Base-by-base conservation (phyloP, 495 filamentous ascomycete species). In the Aspergillus sparsus region DNA sequence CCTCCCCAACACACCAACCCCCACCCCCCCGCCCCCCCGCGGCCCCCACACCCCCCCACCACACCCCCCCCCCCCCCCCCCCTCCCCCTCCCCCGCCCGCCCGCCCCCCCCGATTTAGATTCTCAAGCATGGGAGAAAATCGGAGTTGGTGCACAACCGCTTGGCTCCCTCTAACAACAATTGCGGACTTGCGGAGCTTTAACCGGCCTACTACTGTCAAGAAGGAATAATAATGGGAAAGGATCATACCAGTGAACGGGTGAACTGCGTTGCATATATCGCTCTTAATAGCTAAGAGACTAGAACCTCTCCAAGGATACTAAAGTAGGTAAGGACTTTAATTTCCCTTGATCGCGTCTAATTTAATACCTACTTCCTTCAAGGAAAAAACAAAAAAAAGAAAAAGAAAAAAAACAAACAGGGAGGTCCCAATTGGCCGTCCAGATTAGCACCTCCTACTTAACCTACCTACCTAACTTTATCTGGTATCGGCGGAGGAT, bases 401-500 rank as follows among this genome's bases (percentile, higher is more conserved):
- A n/a, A n/a, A 10, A 10, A 41, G 2, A 41, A 41, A 11, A 11
- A 5, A 41, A 41, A 41, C 49, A 13, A 15, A 35, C 8, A 5
- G 18, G 49, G 27, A 55, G 7, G 5, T 36, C 8, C 36, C n/a
- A 16, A 41, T n/a, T 5, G 36, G 10, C 12, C 11, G 52, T 42
- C 42, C 35, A 60, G 42, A 47, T 2, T 60, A 57, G 44, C 57
- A 57, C 44, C 49, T 6, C 21, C 21, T 27, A 27, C 21, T 1
- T 27, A 3, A 5, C 7, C 54, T 61, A 61, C 42, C 49, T 62
- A 31, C 7, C 34, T 46, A 42, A 42, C 39, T 3, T 42, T 42
- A 47, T 64, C 37, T 7, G 35, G 61, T 45, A 53, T 33, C 42
- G 39, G 42, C 57, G 57, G 58, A 51, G 35, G 46, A 35, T 53